Evolutionary conservation across 2,329 filamentous ascomycete species (phyloP).

Genomic region (Parafenestella ontariensis): DNA sequence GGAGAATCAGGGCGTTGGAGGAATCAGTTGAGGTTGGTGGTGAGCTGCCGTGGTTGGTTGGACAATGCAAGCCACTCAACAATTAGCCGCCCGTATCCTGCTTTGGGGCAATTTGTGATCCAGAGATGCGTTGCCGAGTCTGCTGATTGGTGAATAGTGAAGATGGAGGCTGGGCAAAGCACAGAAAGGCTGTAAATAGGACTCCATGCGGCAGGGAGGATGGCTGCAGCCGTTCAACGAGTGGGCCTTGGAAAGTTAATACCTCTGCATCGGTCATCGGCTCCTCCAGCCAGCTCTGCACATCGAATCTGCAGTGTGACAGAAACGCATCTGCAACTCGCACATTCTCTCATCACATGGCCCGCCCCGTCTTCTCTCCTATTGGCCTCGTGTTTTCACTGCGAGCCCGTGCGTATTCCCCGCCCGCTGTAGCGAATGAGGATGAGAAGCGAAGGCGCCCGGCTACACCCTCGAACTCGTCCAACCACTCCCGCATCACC

Average conservation of each 20-base stretch:
- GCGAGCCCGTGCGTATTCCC: conserved; percentile 35
- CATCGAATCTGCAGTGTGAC: conserved; percentile 42
- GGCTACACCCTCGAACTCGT: conserved; percentile 34
- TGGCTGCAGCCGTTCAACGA: conserved; percentile 20
- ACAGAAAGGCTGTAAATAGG: conserved; percentile 44
- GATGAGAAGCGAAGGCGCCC: conserved; percentile 23
- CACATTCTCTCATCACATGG: conserved; percentile 39
- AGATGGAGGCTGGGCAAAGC: conserved; percentile 15
- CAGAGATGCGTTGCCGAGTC: conserved; percentile 14
- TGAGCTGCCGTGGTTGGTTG: conserved; percentile 33
- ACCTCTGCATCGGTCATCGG: conserved; percentile 24
- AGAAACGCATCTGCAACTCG: conserved; percentile 32
- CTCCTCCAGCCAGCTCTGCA: conserved; percentile 16
- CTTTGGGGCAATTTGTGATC: conserved; percentile 39
- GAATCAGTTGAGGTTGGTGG: conserved; percentile 13
- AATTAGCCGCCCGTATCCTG: conserved; percentile 44
- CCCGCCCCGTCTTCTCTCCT: conserved; percentile 5
- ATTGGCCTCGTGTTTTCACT: conserved; percentile 42
- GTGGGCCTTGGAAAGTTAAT: conserved; percentile 18
- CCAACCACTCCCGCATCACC: conserved; percentile 41
- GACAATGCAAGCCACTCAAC: conserved; percentile 33
- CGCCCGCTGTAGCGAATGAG: conserved; percentile 32
- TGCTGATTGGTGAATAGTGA: conserved; percentile 26
- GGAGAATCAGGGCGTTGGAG: conserved; percentile 17
- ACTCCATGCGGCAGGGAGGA: conserved; percentile 34